Evolutionary conservation across 164 flowering plant genomes (phyloP), one percentile per base, ranked within the genome.

Genomic region (Vitis riparia): DNA sequence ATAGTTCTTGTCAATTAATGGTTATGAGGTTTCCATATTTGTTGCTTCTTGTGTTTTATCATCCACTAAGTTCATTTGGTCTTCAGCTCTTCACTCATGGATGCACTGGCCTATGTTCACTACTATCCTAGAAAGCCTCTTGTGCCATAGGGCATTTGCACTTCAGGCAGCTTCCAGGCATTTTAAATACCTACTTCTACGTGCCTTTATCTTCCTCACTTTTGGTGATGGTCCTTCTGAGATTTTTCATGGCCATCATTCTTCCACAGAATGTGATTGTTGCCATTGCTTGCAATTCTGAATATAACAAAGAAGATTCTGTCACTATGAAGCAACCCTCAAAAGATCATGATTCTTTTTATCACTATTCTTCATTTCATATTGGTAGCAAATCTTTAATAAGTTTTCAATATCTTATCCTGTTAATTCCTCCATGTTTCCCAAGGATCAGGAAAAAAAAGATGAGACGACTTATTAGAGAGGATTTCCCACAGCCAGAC

Each of bases 251-350:
- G 50, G n/a, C 29, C 15, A 17, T 68, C 17, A 11, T 62, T 44
- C 49, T 82, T 44, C 52, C 17, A 63, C 55, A 91, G 97, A 96
- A 93, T 80, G 94, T 97, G 5, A 92, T 96, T 74, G 98, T 93
- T 73, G 97, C 97, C 53, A 93, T 96, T 81, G 77, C 97, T 12
- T 96, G 98, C 82, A 93, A 93, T 76, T 96, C 99, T 66, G 99
- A 97, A 48, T 93, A 93, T 74, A 96, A 96, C 68, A 96, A 96
- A 82, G 98, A 96, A 82, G 99, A 93, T 80, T 96, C 97, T 72
- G 97, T 96, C 48, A 96, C 93, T 47, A 96, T 96, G 99, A 96
- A 96, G 59, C 98, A 96, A 62, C 93, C 99, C n/a, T 91, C 99
- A n/a, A 86, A 93, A 30, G 98, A 93, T 66, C 97, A 97, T 78